Evolutionary conservation across 306 rosid genomes (phyloP).

Genomic region (Trifolium pratense): DNA sequence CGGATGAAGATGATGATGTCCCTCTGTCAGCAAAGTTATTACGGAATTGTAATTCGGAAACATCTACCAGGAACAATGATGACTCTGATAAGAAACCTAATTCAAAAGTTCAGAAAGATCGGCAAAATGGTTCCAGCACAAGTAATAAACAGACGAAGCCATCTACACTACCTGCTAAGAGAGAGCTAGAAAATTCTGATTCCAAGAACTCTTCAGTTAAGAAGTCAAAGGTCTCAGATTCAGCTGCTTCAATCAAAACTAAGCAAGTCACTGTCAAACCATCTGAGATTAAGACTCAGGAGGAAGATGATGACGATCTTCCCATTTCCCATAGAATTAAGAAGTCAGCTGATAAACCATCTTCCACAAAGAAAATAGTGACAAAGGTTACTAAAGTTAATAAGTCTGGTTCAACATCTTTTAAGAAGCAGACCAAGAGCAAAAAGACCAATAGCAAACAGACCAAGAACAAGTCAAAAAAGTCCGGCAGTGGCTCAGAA

Average conservation of each 20-base stretch:
- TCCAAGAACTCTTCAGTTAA: slow-evolving; percentile 35
- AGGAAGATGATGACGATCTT: slow-evolving; percentile 51
- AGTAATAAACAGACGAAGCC: slow-evolving; percentile 39
- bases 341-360: slow-evolving; percentile 41
- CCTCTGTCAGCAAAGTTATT: slow-evolving; percentile 47
- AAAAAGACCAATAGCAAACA: slow-evolving; percentile 44
- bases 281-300: slow-evolving; percentile 37
- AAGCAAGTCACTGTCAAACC: slow-evolving; percentile 36
- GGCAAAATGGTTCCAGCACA: slow-evolving; percentile 44
- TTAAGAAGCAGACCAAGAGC: slow-evolving; percentile 49
- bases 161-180: slow-evolving; percentile 44
- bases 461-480: slow-evolving; percentile 44
- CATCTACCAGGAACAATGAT: slow-evolving; percentile 31
- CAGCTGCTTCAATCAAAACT: slow-evolving; percentile 40
- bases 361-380: slow-evolving; percentile 39
- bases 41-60: slow-evolving; percentile 40
- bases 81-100: slow-evolving; percentile 44
- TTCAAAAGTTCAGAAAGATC: slow-evolving; percentile 42
- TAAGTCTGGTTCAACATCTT: slow-evolving; percentile 40
- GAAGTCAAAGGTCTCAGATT: slow-evolving; percentile 49
- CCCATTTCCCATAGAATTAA: slow-evolving; percentile 49
- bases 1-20: slow-evolving; percentile 52
- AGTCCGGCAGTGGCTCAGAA: slow-evolving; percentile 56
- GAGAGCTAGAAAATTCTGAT: slow-evolving; percentile 47
- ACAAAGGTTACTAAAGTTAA: slow-evolving; percentile 50